Evolutionary conservation across 2,329 filamentous ascomycete species (phyloP), one percentile per base, ranked within the genome.

Genomic region (Fusarium lyarnte): DNA sequence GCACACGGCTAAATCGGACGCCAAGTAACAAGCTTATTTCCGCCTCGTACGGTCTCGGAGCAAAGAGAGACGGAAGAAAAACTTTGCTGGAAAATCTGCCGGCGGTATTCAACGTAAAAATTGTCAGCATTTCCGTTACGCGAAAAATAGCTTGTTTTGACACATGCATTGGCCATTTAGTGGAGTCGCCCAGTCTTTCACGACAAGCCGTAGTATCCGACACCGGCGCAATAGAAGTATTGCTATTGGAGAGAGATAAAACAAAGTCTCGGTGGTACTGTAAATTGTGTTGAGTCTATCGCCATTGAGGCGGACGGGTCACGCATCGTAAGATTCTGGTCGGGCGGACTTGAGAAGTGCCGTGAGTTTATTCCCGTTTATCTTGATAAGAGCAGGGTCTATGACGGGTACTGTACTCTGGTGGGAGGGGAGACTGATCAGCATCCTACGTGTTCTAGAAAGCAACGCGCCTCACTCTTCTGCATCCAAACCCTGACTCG

Each of bases 81-180:
- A 54, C 27, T 39, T 41, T 14, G 36, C 19, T 14, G 27, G 16
- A 21, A 43, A 35, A 46, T 38, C 41, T 58, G 35, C 38, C 52
- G 47, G 31, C 49, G 60, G 47, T 41, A 58, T 42, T 53, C 19
- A 39, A 38, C 17, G 25, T 25, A 19, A 45, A 31, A 7, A 54
- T 35, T 43, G 35, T 43, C 29, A 33, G 21, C 35, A 49, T 71
- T 71, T 73, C 25, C 57, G 71, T 73, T 73, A 73, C 70, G 70
- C 63, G 63, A 73, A 54, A 73, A 57, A 54, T 73, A 60, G 41
- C 53, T 57, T 67, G 55, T 60, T 58, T 73, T 73, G 70, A 73
- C 70, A 73, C 70, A 73, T 59, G 29, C 33, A 73, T 59, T 63
- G 43, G 31, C 7, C 17, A 10, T 51, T 52, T 53, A 60, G 70